Percentiles rank a stretch among this genome's conserved stretches.
These are phyloP conservation scores for Dimocarpus longan DNA, from an alignment of 345 rosid species.

Conservation along the genomic window DNA sequence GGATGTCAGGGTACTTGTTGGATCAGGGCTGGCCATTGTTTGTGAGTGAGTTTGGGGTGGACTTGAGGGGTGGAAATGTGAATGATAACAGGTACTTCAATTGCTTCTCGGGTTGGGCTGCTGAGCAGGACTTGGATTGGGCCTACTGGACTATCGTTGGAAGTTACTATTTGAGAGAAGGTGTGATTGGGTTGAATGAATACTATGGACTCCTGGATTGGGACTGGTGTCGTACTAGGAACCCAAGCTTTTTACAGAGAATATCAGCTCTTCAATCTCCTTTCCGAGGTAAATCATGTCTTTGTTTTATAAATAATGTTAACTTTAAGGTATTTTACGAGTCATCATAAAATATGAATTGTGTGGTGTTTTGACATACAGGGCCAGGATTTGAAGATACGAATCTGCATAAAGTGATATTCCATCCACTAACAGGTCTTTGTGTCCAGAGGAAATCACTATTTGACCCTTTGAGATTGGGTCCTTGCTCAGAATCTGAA, in stretches of 20 bases:
- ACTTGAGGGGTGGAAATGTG: constrained; percentile 62
- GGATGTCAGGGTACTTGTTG: constrained; percentile 61
- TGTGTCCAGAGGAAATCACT: constrained; percentile 58
- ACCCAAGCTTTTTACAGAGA: constrained; percentile 56
- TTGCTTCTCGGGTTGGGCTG: constrained; percentile 69
- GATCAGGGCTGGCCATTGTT: constrained; percentile 73
- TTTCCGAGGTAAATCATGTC: constrained; percentile 47
- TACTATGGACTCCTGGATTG: constrained; percentile 62
- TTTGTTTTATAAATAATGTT: too few species aligned
- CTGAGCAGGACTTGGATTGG: constrained; percentile 87
- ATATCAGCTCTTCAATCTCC: constrained; percentile 64
- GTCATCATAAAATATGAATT: too few species aligned
- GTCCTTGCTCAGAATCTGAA: constrained; percentile 73
- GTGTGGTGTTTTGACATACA: constrained; percentile 27
- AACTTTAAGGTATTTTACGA: too few species aligned
- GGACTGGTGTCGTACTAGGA: constrained; percentile 65
- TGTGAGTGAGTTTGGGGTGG: constrained; percentile 77
- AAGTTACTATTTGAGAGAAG: constrained; percentile 81
- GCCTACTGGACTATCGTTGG: constrained; percentile 84
- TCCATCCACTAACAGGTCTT: constrained; percentile 79
- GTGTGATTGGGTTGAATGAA: constrained; percentile 62
- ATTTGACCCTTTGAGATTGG: constrained; percentile 49
- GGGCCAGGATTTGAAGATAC: constrained; percentile 75
- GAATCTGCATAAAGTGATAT: constrained; percentile 58
- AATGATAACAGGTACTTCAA: constrained; percentile 69